A percentile compares a stretch with the other conserved stretches of the same genome.
Conservation (phyloP, 495 filamentous ascomycete genomes). For the Lineolata rhizophorae region DNA sequence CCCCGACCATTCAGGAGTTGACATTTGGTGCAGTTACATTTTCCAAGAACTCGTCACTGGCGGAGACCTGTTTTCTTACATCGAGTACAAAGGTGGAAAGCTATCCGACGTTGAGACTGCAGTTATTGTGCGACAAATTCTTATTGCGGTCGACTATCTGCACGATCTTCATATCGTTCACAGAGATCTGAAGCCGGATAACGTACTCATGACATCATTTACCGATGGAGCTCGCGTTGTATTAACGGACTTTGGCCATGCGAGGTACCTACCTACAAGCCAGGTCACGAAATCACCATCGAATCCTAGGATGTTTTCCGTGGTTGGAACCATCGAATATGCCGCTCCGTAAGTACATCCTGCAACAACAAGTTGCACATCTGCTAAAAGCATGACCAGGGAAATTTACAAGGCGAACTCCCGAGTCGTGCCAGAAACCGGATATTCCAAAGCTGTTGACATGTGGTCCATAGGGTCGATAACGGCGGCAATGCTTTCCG, state of each 20-base stretch:
- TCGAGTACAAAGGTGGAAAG: conserved; percentile 24
- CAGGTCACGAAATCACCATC: background rate
- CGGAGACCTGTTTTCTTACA: conserved; percentile 42
- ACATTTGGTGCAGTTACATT: conserved; percentile 18
- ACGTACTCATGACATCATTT: conserved; percentile 35
- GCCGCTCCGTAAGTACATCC: conserved; percentile 50
- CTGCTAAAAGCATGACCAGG: conserved; percentile 13
- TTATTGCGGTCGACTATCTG: conserved; percentile 37
- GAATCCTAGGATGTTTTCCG: conserved; percentile 30
- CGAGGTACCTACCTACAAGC: conserved; percentile 19
- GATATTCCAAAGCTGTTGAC: conserved; percentile 40
- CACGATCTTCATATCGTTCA: conserved; percentile 36
- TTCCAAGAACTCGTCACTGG: conserved; percentile 28
- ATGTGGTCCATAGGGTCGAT: conserved; percentile 41
- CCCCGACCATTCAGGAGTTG: background rate
- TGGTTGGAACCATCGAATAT: conserved; percentile 42
- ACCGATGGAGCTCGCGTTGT: conserved; percentile 28
- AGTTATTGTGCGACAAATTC: conserved; percentile 33
- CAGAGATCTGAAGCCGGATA: conserved; percentile 51
- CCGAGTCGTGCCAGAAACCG: conserved; percentile 14
- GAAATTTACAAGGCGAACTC: conserved; percentile 13
- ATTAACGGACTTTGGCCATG: conserved; percentile 54
- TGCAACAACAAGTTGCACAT: too few relatives aligned
- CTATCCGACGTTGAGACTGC: conserved; percentile 30
- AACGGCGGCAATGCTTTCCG: conserved; percentile 28